Evolutionary conservation across 176 grass and related monocot genomes (phyloP), one percentile per base, ranked within the genome.

Genomic region (Sorghum bicolor): DNA sequence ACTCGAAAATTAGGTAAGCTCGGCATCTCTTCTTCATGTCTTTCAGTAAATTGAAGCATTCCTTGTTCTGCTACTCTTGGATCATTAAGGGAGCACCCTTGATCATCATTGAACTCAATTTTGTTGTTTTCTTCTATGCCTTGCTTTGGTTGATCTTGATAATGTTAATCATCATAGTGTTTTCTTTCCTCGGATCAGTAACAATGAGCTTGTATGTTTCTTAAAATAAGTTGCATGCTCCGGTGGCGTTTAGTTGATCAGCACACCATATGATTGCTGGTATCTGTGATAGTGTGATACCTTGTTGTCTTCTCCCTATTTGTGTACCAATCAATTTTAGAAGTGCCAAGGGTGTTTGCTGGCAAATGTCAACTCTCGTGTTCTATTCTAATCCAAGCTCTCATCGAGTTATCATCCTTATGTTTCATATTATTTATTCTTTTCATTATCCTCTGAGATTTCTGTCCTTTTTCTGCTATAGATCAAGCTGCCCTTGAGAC

Each of bases 401-500:
- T 77, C 33, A 60, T 26, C 64, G n/a, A 77, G 39, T 55, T 76
- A 53, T 28, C 70, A 62, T 75, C 68, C 5, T 78, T 38, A 55
- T 57, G 6, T 33, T 72, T 73, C 66, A 70, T 61, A 65, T 71
- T 73, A 13, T 80, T 86, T 57, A 87, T 4, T 73, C 12, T 76
- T 86, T 68, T 87, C 19, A 64, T 71, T 36, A 41, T 72, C 61
- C 65, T 74, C 73, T 89, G 82, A 80, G 6, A 1, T 69, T 84
- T 76, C 11, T 41, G 50, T 37, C 48, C 44, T 75, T 63, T 67
- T 83, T 20, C 77, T 87, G 19, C 57, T 82, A 67, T 81, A 99
- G 96, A 99, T 95, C 91, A 99, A 92, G 93, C 91, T 86, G 87
- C 96, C 83, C 82, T 96, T 85, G 96, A 99, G 90, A 89, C 87